Conservation (phyloP, 192 early-diverging fungal species). For the Linnemannia exigua region DNA sequence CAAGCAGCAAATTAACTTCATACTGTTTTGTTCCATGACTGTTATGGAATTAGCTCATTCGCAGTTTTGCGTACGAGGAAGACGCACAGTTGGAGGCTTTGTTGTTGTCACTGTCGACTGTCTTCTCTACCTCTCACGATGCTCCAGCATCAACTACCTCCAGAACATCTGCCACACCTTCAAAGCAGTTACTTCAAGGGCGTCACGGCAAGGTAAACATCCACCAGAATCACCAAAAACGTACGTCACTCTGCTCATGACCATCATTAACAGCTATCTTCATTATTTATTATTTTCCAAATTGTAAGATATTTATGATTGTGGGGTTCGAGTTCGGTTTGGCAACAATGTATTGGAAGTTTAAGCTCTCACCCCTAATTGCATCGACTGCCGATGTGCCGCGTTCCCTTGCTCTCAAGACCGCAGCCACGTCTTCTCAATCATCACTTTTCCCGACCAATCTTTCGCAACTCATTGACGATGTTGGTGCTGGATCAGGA, state of each 20-base stretch:
- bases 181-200: constrained; percentile 13
- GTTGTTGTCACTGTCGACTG: constrained; percentile 28
- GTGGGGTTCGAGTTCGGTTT: constrained; percentile 41
- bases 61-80: constrained; percentile 50
- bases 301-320: constrained; percentile 8
- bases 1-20: not conserved
- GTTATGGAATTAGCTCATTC: constrained; percentile 4
- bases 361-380: constrained; percentile 38
- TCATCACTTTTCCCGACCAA: not conserved
- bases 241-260: not conserved
- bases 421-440: not conserved
- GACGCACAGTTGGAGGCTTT: constrained; percentile 49
- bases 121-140: constrained; percentile 14
- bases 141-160: not conserved
- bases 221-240: not conserved
- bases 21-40: not conserved
- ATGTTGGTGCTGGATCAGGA: not conserved
- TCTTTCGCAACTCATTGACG: not conserved
- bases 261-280: not conserved
- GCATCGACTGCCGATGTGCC: not conserved
- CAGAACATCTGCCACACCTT: not conserved
- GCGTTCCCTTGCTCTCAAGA: not conserved
- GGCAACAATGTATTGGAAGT: constrained; percentile 45
- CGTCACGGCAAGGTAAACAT: constrained; percentile 19
- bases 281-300: not conserved